Conservation (phyloP, 2,329 filamentous ascomycete species). For the Neoscytalidium dimidiatum region DNA sequence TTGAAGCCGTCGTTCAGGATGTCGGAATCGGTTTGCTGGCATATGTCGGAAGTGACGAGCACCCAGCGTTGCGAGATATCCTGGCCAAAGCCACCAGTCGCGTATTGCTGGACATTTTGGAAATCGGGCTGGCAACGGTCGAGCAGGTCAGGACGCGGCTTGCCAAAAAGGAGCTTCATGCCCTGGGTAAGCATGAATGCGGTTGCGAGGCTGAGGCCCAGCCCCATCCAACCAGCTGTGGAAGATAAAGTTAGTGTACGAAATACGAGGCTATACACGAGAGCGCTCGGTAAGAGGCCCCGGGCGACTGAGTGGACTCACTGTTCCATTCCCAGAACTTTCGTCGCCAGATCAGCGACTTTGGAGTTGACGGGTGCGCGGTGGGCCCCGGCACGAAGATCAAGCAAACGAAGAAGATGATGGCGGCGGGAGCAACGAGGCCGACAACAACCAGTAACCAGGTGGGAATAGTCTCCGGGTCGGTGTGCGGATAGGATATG, state of each 20-base stretch:
- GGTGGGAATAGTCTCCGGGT: conserved; percentile 71
- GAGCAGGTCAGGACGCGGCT: conserved; percentile 65
- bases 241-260: neutral
- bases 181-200: conserved; percentile 82
- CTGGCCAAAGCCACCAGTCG: conserved; percentile 63
- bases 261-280: conserved; percentile 29
- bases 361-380: conserved; percentile 63
- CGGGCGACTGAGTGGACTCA: neutral
- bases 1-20: conserved; percentile 79
- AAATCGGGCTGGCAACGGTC: conserved; percentile 77
- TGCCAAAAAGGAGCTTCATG: conserved; percentile 74
- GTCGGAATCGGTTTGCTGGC: conserved; percentile 62
- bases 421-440: conserved; percentile 63
- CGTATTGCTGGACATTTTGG: conserved; percentile 54
- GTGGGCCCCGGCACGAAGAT: conserved; percentile 71
- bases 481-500: conserved; percentile 76
- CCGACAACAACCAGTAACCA: conserved; percentile 65
- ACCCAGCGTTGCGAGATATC: conserved; percentile 59
- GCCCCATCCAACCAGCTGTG: conserved; percentile 71
- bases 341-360: conserved; percentile 69
- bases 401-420: conserved; percentile 70
- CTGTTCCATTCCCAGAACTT: conserved; percentile 88
- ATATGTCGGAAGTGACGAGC: conserved; percentile 77
- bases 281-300: neutral
- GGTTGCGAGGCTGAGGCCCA: conserved; percentile 70